Conservation (phyloP, 2,329 filamentous ascomycete species). For the Sphaerulina populicola region DNA sequence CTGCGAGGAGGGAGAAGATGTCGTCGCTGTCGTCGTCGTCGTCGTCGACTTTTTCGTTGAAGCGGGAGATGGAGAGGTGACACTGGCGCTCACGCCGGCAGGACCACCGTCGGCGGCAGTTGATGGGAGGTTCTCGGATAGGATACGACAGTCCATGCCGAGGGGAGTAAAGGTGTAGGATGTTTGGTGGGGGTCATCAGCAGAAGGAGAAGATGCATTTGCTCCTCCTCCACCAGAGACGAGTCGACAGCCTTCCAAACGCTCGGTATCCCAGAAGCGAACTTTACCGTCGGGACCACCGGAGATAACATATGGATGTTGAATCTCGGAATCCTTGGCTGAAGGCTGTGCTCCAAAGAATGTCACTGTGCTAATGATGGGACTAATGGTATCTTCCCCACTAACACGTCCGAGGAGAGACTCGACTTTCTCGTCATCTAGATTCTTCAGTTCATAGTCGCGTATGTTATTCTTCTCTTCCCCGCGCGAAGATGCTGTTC, state of each 20-base stretch:
- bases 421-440: slow-evolving; percentile 82
- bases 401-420: slow-evolving; percentile 77
- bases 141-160: slow-evolving; percentile 36
- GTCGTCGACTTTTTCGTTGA: slow-evolving; percentile 31
- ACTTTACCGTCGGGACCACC: slow-evolving; percentile 85
- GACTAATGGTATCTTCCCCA: slow-evolving; percentile 9
- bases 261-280: slow-evolving; percentile 83
- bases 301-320: slow-evolving; percentile 75
- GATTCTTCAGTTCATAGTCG: slow-evolving; percentile 73
- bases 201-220: no score
- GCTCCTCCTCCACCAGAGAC: slow-evolving; percentile 58
- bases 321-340: slow-evolving; percentile 61
- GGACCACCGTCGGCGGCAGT: slow-evolving; percentile 11
- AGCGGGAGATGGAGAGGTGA: slow-evolving; percentile 22
- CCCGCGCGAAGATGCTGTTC: slow-evolving; percentile 54
- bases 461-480: slow-evolving; percentile 39
- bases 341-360: slow-evolving; percentile 60
- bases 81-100: slow-evolving; percentile 15
- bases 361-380: slow-evolving; percentile 30
- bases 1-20: not conserved
- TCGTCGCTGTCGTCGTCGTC: no score
- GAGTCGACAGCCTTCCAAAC: slow-evolving; percentile 67
- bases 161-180: slow-evolving; percentile 51
- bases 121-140: slow-evolving; percentile 31
- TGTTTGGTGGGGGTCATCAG: slow-evolving; percentile 46